Evolutionary conservation across 2,329 filamentous ascomycete species (phyloP), one percentile per base, ranked within the genome.

Genomic region (Monosporascus sp.): DNA sequence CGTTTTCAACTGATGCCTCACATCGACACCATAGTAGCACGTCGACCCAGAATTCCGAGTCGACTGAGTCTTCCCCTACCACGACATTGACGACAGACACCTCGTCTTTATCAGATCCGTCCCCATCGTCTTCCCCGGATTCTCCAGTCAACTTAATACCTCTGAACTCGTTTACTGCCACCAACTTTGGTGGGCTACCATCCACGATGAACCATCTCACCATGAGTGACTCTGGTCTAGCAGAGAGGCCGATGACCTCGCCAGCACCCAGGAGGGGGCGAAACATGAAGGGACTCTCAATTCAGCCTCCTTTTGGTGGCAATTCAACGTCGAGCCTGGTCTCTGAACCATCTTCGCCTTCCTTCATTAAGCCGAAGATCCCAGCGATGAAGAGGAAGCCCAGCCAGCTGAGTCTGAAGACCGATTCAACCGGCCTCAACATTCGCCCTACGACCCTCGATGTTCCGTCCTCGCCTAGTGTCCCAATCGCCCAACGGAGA

Each of bases 81-180:
- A 97, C 92, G 3, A 96, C 93, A 2, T 82, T 94, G 6, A 96
- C 91, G 20, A 90, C 93, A 58, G 93, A 96, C 72, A 95, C 92
- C 5, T 93, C 91, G 8, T 89, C 91, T 31, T 79, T 94, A 48
- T 92, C 92, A 31, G 93, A 97, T 63, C 87, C 90, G 7, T 97
- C 93, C 5, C 91, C 94, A 3, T 93, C 88, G 50, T 91, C 92
- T 22, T 97, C 93, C 1, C 93, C 93, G 8, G 92, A 97, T 71
- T 97, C 94, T 3, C 90, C 91, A 1, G 77, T 88, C 51, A 87
- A 88, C 53, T 77, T 91, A 52, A 81, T 87, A 52, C 85, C 89
- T 3, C 77, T 90, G 45, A 84, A 82, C 48, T 84, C 85, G 15
- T 91, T 88, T 62, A 78, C 85, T 1, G 79, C 81, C 5, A 82